Evolutionary conservation across 306 rosid genomes (phyloP).

Genomic region (Rosa chinensis): DNA sequence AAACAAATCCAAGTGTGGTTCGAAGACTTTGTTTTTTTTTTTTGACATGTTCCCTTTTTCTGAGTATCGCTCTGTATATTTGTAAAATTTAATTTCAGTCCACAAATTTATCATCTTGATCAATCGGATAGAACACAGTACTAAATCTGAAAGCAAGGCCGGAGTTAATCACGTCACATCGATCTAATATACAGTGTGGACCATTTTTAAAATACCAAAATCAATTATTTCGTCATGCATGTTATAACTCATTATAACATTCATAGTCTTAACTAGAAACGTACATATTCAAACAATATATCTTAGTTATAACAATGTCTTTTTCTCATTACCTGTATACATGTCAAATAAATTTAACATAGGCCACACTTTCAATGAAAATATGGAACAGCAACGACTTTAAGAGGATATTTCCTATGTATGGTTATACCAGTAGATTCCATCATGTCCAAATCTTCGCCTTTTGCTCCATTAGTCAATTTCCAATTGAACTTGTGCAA

Average conservation of each 20-base stretch:
- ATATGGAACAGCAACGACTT: constrained; percentile 16
- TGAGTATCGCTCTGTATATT: too few relatives aligned
- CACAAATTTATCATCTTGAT: not conserved
- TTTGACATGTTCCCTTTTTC: too few relatives aligned
- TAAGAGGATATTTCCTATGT: constrained; percentile 36
- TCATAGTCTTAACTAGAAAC: too few relatives aligned
- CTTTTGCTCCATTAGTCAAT: constrained; percentile 7
- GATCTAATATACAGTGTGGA: too few relatives aligned
- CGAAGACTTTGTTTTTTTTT: too few relatives aligned
- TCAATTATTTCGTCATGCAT: too few relatives aligned
- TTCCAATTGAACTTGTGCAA: constrained; percentile 34
- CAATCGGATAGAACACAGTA: not conserved
- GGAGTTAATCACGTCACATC: too few relatives aligned
- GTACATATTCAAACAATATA: too few relatives aligned
- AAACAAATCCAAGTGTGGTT: too few relatives aligned
- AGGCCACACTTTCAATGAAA: not conserved
- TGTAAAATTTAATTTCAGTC: not conserved
- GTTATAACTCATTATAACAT: too few relatives aligned
- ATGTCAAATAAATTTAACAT: not conserved
- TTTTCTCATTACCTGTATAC: not conserved
- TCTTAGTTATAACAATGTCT: too few relatives aligned
- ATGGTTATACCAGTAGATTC: constrained; percentile 26
- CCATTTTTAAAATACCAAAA: too few relatives aligned
- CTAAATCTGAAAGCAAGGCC: not conserved
- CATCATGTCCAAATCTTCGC: constrained; percentile 30